Evolutionary conservation across 1,139 yeast genomes (phyloP), one percentile per base, ranked within the genome.

Genomic region (Hansenula sp.): DNA sequence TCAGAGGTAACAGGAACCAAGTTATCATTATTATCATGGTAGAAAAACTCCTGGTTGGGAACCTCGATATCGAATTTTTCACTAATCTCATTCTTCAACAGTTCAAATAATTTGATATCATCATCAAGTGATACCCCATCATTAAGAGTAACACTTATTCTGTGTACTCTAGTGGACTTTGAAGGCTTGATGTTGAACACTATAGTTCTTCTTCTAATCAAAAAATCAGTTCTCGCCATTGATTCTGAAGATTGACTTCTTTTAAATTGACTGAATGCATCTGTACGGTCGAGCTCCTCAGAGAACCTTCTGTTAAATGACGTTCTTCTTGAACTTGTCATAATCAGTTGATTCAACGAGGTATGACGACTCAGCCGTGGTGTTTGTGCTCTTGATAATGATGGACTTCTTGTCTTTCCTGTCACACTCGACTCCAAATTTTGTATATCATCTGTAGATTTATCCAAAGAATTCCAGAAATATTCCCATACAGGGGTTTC

Each of bases 391-490:
- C 47, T 42, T 6, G 56, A 48, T 2, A 44, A 41, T 0, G 37
- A 11, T 8, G 52, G 52, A 6, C 34, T 32, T 2, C 47, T 6
- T 2, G 29, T 41, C 33, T 40, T 39, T 3, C 45, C 39, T 12
- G 24, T 29, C 14, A 52, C 51, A 26, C 47, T 49, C n/a, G 47
- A 41, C 31, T 50, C 57, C 36, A 55, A 42, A 20, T 32, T 43
- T 13, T 55, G 52, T 21, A 55, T 49, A 30, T 53, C 57, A 25
- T 47, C 58, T 18, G 44, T 56, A 4, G 59, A 53, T 38, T 48
- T 55, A 30, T 64, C 68, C 43, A 65, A 49, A 4, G 65, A 55
- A 13, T 59, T 64, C 70, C 70, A 66, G 39, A 66, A 64, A 29
- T 48, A 52, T 40, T 64, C 66, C 71, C 71, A 66, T 4, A 64